Evolutionary conservation across 306 rosid species (phyloP).

Genomic region (Astragalus glycyphyllos): DNA sequence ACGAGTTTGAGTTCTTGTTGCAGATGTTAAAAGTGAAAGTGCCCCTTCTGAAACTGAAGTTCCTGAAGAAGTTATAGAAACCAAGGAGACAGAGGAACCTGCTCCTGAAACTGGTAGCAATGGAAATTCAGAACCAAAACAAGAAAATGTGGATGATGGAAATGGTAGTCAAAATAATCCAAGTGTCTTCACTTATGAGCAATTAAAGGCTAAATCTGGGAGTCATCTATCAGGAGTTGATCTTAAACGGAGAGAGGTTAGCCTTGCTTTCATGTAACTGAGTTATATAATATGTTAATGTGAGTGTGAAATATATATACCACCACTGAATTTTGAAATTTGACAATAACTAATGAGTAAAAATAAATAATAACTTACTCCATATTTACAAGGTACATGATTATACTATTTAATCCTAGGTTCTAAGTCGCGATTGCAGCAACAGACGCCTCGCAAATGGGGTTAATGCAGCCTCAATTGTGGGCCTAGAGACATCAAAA

Average conservation of each 20-base stretch:
- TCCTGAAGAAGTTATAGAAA: constrained; percentile 64
- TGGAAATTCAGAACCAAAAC: constrained; percentile 63
- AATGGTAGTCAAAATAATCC: constrained; percentile 52
- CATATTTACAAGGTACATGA: background rate
- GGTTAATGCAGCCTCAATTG: too few species aligned
- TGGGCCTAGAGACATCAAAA: too few species aligned
- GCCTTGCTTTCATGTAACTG: constrained; percentile 39
- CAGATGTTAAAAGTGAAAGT: constrained; percentile 65
- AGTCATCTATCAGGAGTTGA: constrained; percentile 86
- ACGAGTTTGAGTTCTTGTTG: constrained; percentile 45
- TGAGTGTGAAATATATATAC: background rate
- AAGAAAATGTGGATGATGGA: constrained; percentile 55
- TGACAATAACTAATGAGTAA: background rate
- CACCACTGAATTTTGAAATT: background rate
- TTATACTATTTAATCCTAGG: background rate
- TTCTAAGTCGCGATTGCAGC: too few species aligned
- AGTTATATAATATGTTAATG: constrained; percentile 27
- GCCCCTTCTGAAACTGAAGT: constrained; percentile 61
- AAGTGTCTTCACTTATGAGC: constrained; percentile 72
- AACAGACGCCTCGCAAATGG: too few species aligned
- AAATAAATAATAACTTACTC: background rate
- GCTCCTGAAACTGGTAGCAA: constrained; percentile 56
- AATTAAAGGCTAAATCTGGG: constrained; percentile 82
- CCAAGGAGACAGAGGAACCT: constrained; percentile 64
- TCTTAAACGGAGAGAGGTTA: constrained; percentile 89